phyloP scores from a whole-genome alignment of 1,284 basidiomycete species.

The Trichosporon sp. region DNA sequence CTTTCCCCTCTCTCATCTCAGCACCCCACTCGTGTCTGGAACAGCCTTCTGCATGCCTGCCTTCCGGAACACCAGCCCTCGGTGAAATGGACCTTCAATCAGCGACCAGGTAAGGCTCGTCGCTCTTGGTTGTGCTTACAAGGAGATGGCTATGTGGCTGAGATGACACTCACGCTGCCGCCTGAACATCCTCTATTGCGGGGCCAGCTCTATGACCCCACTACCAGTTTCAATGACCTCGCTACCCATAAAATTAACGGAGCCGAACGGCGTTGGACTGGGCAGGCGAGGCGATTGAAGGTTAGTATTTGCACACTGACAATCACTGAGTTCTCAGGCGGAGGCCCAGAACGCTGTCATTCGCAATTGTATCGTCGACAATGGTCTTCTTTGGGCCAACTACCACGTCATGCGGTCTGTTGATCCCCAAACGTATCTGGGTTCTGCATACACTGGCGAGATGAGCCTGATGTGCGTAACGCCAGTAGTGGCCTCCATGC shows the following conservation, averaged over 20 bases:
- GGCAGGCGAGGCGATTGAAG: slow-evolving; percentile 24
- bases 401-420: slow-evolving; percentile 7
- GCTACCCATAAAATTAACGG: too few relatives aligned
- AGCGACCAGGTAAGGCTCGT: not conserved
- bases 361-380: slow-evolving; percentile 23
- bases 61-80: slow-evolving; percentile 26
- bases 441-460: too few relatives aligned
- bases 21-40: slow-evolving; percentile 39
- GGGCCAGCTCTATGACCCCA: too few relatives aligned
- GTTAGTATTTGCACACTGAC: slow-evolving; percentile 13
- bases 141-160: slow-evolving; percentile 15
- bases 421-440: slow-evolving; percentile 13
- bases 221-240: too few relatives aligned
- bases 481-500: too few relatives aligned
- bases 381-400: slow-evolving; percentile 28
- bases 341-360: slow-evolving; percentile 33
- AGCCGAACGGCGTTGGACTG: slow-evolving; percentile 26
- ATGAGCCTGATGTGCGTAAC: too few relatives aligned
- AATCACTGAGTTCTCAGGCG: slow-evolving; percentile 16
- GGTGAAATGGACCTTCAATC: slow-evolving; percentile 32
- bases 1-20: slow-evolving; percentile 28
- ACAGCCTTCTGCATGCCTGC: slow-evolving; percentile 30
- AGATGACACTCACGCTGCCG: slow-evolving; percentile 30
- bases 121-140: not conserved
- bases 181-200: slow-evolving; percentile 34